phyloP scores from a whole-genome alignment of 176 grass and related monocot species.

The Thinopyrum elongatum region DNA sequence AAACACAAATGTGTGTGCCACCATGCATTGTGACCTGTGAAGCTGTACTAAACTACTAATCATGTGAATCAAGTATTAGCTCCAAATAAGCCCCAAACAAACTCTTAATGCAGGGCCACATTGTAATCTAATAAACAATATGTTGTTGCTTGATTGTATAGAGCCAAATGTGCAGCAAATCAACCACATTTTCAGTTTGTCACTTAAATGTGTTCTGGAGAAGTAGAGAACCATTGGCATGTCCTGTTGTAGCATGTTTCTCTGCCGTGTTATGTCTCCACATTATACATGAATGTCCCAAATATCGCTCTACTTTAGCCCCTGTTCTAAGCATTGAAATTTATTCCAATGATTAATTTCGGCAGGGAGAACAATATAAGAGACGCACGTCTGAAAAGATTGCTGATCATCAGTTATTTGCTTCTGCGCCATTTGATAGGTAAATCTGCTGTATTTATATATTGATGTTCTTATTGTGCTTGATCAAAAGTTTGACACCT shows the following conservation, averaged over 20 bases:
- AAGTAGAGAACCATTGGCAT: neutral
- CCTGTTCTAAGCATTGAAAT: neutral
- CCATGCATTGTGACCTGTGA: neutral
- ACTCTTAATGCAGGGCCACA: neutral
- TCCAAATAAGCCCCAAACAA: neutral
- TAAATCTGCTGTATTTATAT: conserved; percentile 14
- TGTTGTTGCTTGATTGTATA: neutral
- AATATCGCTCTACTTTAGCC: neutral
- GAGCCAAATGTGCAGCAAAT: neutral
- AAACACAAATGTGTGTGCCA: neutral
- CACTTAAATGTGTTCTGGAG: neutral
- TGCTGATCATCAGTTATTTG: conserved; percentile 24
- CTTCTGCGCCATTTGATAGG: conserved; percentile 41
- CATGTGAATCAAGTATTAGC: neutral
- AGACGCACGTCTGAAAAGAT: conserved; percentile 27
- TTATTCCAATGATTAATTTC: neutral
- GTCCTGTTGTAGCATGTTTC: neutral
- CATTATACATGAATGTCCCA: neutral
- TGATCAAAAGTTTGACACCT: neutral
- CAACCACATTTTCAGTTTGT: neutral
- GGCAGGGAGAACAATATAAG: conserved; percentile 78
- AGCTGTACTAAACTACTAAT: neutral
- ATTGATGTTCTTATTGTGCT: neutral
- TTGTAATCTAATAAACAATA: neutral
- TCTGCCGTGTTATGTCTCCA: neutral